Evolutionary conservation across 805 yeast genomes (phyloP), one percentile per base, ranked within the genome.

Genomic region (Zygosaccharomyces kombuchaensis): DNA sequence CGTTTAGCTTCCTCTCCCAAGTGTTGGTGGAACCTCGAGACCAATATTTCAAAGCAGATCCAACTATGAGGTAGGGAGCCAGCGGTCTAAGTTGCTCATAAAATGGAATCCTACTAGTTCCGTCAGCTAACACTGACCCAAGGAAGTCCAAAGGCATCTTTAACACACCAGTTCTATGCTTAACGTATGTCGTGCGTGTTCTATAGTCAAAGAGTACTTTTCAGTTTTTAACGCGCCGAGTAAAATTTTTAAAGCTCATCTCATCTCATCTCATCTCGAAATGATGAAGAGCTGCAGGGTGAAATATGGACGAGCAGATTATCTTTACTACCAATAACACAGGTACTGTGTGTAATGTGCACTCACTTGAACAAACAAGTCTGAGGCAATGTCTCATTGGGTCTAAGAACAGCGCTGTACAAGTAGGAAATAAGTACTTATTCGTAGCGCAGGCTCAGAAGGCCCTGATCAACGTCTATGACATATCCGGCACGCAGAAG

Each of bases 1-100:
- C 97, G 60, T 93, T 96, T 62, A 91, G 67, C 53, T 89, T 90
- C 48, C 97, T 74, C 50, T 87, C 96, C 96, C 96, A 91, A 0
- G 89, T 85, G 66, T 91, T 93, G 16, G 76, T 54, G 1, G 86
- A 65, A 9, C 99, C 99, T 29, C 83, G 77, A 57, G 85, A 81
- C 68, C 85, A 87, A 62, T 78, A 78, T 62, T 91, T 91, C 35
- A 80, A 42, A 1, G 75, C 74, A 0, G 69, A 75, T 0, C 76
- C 58, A 0, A 66, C 66, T 0, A 73, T 67, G 0, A 77, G 58
- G 2, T 73, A 68, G 0, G 96, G 95, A 0, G 75, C 82, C 52
- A 76, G 80, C 6, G 58, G 56, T 52, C 76, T 78, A 44, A 87
- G 63, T 43, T 75, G 67, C 2, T 70, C 67, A 81, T 84, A 89